These are phyloP conservation scores for Elongisporangium anandrum DNA, from an alignment of 352 stramenopile genomes.

Conservation along the genomic window DNA sequence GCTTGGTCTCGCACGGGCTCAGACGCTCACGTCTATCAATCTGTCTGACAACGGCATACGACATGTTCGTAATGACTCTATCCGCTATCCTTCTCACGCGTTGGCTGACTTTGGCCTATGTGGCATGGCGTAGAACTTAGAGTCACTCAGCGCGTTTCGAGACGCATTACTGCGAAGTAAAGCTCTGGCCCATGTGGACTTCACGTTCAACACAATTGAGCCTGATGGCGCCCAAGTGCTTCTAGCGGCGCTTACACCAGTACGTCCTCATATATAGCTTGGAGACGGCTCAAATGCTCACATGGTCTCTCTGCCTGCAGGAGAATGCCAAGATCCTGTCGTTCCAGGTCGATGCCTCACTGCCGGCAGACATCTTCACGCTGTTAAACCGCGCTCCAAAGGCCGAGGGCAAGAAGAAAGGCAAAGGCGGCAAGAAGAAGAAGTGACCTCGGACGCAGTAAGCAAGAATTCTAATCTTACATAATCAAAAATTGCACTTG, in stretches of 20 bases:
- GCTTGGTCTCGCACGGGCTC: constrained; percentile 56
- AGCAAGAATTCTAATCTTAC: not conserved
- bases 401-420: constrained; percentile 73
- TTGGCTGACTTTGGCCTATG: not conserved
- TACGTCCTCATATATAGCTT: constrained; percentile 10
- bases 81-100: not conserved
- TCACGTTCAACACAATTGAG: constrained; percentile 80
- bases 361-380: constrained; percentile 65
- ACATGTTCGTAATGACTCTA: constrained; percentile 30
- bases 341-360: constrained; percentile 73
- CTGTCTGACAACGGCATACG: constrained; percentile 78
- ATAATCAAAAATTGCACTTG: not conserved
- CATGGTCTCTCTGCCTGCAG: constrained; percentile 7
- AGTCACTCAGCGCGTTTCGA: constrained; percentile 45
- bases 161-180: constrained; percentile 67
- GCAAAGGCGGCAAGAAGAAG: constrained; percentile 62
- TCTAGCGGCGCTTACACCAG: constrained; percentile 43
- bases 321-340: constrained; percentile 62
- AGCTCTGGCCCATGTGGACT: constrained; percentile 60
- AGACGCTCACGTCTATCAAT: constrained; percentile 56
- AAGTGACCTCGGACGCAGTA: constrained; percentile 24
- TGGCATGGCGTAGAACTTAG: constrained; percentile 43
- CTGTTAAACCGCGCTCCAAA: constrained; percentile 69
- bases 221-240: constrained; percentile 52
- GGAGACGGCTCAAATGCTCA: not conserved